Base-by-base conservation (phyloP, 1,284 basidiomycete species). In the Leccinum fallax region DNA sequence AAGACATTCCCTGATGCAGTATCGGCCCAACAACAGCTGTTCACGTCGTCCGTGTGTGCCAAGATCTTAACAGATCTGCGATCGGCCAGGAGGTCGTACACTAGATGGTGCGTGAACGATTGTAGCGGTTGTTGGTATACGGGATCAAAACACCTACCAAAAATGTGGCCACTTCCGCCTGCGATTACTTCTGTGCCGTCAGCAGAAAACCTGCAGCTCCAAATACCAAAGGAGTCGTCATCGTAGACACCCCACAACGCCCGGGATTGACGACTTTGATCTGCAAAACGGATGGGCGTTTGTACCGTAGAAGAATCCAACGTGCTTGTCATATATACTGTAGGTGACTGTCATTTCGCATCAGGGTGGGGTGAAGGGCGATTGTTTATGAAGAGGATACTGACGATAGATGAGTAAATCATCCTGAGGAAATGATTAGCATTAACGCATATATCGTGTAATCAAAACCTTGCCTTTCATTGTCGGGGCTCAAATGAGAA, bases 1-100 rank as follows among this genome's bases (percentile, higher is more conserved):
- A 99, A 85, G 48, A 99, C 87, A 72, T 99, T 98, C 21, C 95
- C 94, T 16, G 93, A 95, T 0, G 88, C 85, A 32, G 90, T 88
- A 72, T 98, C 95, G 2, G 96, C 95, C 88, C 95, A 98, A 69
- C 93, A 95, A 65, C 96, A 97, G 53, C 93, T 96, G 69, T 99
- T 99, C 49, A 98, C 93, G 74, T 99, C 97, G 70, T 95, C 90
- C 0, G 79, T 74, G 72, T 99, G 97, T 0, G 94, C 97, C 15
- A 78, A 70, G 16, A 99, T 95, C 66, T 88, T 91, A 19, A 98
- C 87, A 0, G 92, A 89, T 55, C 93, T 84, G 62, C 83, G 81
- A 65, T 94, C 83, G 3, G 91, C 87, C 64, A 94, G 78, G 55
- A 99, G 84, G 76, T 99, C 97, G 73, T 97, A 98, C 1, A 97